Evolutionary conservation across 129 eudicot species (phyloP), one percentile per base, ranked within the genome.

Genomic region (Flaveria robusta): DNA sequence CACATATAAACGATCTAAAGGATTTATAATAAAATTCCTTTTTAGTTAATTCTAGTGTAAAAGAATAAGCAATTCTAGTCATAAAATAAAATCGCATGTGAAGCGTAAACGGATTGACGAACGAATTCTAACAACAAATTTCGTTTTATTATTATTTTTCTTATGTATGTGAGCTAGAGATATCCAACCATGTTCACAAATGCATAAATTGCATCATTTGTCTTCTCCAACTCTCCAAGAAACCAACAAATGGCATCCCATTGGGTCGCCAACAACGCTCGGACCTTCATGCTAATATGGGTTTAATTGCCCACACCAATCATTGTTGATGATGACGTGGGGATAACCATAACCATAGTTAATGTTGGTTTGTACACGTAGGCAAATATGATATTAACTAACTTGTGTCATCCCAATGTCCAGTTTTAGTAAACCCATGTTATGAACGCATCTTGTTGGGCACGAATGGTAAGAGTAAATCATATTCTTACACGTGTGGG

Each of bases 401-500:
- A 6, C 27, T 15, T 45, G 45, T 27, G 62, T 62, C 27, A 74
- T 14, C 11, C 69, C 39, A 12, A 60, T 59, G 22, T 72, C 39
- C 56, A 59, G 15, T 60, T 46, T 43, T 24, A 70, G 59, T 27
- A 43, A 74, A 16, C 16, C 29, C 16, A 29, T 46, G 3, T 6
- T 37, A 13, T 37, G 55, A 54, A 39, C 55, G 23, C 15, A 10
- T 37, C 4, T 74, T 10, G 70, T 63, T 74, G 71, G 60, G 71
- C 62, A 26, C 16, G 34, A 16, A 16, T 2, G 16, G 13, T 22
- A 4, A 27, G n/a, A 56, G 47, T 23, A 3, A 62, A 27, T 63
- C 4, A n/a, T 12, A 22, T 62, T 50, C 63, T 12, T 74, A 26
- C 79, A 74, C 79, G 71, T 74, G 79, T 51, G 12, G 12, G 3